Conservation (phyloP, 2,329 filamentous ascomycete genomes). For the Pyrenophora graminea region DNA sequence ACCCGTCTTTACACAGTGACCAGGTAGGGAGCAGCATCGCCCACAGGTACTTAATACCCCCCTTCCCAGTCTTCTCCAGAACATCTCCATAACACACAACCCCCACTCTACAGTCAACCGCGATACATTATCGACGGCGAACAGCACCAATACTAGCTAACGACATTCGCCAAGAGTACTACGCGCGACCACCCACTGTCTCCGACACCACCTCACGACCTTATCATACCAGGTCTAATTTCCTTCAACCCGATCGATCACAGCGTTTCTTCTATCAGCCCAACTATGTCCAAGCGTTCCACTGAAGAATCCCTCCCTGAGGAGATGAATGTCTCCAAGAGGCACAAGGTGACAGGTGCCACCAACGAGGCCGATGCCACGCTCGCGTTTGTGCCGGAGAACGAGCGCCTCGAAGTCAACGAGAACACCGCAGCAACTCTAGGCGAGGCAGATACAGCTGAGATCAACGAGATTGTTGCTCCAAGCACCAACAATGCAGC, state of each 20-base stretch:
- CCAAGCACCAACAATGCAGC: no score
- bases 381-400: background rate
- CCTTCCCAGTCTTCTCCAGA: background rate
- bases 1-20: slow-evolving; percentile 4
- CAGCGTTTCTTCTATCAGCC: background rate
- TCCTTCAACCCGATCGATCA: no score
- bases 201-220: no score
- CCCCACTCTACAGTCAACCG: background rate
- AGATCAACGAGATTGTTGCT: no score
- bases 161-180: background rate
- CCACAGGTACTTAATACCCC: slow-evolving; percentile 3
- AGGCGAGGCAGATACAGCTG: background rate
- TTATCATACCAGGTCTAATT: no score
- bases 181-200: background rate
- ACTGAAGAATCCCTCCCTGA: background rate
- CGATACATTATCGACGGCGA: background rate
- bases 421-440: background rate
- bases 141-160: background rate
- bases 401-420: background rate
- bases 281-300: slow-evolving; percentile 12
- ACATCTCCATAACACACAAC: background rate
- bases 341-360: slow-evolving; percentile 1
- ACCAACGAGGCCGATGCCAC: background rate
- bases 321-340: slow-evolving; percentile 3
- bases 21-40: background rate